A percentile compares a stretch with the other conserved stretches of the same genome.
Evolutionary conservation across 2,329 filamentous ascomycete genomes (phyloP).

Genomic region (Fusarium pseudocircinatum): DNA sequence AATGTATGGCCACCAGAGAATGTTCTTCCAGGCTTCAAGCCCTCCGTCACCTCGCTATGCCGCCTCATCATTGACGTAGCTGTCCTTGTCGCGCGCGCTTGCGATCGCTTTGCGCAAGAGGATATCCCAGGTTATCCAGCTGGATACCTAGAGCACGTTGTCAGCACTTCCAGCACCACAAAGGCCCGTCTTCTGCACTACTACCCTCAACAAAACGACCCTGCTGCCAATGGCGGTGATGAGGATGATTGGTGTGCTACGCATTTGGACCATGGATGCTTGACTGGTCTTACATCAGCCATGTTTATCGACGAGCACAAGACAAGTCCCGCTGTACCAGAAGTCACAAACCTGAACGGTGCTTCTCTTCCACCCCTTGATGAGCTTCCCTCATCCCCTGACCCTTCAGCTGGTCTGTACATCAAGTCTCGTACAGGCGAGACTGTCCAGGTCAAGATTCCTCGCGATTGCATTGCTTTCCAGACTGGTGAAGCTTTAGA

Average conservation of each 20-base stretch:
- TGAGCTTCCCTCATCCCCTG: conserved; percentile 80
- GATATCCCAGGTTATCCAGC: conserved; percentile 80
- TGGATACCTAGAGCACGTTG: conserved; percentile 87
- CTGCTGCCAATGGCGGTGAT: conserved; percentile 51
- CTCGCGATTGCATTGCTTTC: conserved; percentile 90
- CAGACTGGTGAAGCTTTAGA: conserved; percentile 95
- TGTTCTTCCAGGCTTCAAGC: conserved; percentile 78
- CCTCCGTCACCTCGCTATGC: conserved; percentile 79
- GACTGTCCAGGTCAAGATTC: conserved; percentile 92
- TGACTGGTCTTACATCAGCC: conserved; percentile 92
- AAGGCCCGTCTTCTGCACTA: conserved; percentile 95
- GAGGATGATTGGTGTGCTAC: conserved; percentile 96
- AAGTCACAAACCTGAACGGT: conserved; percentile 31
- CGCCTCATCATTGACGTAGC: conserved; percentile 88
- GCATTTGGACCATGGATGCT: conserved; percentile 89
- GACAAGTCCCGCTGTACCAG: conserved; percentile 49
- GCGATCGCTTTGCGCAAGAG: conserved; percentile 82
- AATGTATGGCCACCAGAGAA: conserved; percentile 85
- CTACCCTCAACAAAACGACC: conserved; percentile 70
- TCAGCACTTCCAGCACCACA: conserved; percentile 84
- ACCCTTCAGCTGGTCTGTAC: conserved; percentile 89
- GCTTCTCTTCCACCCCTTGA: conserved; percentile 62
- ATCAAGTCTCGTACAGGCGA: conserved; percentile 86
- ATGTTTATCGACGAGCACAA: conserved; percentile 90
- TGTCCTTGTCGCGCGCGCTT: conserved; percentile 87